Percentiles rank a stretch among this genome's conserved stretches.
Evolutionary conservation across 176 grass and related monocot genomes (phyloP).

Genomic region (Aegilops speltoides): DNA sequence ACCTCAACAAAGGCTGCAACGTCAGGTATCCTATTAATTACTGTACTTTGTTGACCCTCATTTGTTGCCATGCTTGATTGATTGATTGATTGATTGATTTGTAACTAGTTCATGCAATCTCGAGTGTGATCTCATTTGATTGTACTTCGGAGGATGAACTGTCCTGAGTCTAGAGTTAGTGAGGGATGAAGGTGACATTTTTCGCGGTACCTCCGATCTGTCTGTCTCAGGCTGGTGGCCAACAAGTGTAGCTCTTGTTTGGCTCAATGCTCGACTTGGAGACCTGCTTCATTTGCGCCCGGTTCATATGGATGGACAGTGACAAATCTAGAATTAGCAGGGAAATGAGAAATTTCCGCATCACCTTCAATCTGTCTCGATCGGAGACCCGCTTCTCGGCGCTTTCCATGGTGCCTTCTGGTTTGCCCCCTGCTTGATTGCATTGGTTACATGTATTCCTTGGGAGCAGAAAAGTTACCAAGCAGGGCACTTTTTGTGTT

Average conservation of each 20-base stretch:
- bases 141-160: neutral
- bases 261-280: constrained; percentile 4
- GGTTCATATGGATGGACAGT: neutral
- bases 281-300: neutral
- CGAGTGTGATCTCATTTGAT: neutral
- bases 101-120: neutral
- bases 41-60: neutral
- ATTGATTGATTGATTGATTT: neutral
- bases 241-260: neutral
- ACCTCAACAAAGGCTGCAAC: constrained; percentile 66
- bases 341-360: neutral
- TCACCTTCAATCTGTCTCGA: neutral
- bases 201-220: neutral
- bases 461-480: neutral
- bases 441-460: neutral
- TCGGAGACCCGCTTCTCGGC: neutral
- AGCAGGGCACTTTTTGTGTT: neutral
- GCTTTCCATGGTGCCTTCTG: neutral
- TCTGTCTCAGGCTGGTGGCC: neutral
- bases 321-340: neutral
- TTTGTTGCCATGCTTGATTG: neutral
- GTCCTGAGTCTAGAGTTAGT: neutral
- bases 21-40: constrained; percentile 53
- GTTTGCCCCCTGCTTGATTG: neutral
- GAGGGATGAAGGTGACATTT: neutral